Conservation (phyloP, 345 rosid genomes). For the Camelina hispida region DNA sequence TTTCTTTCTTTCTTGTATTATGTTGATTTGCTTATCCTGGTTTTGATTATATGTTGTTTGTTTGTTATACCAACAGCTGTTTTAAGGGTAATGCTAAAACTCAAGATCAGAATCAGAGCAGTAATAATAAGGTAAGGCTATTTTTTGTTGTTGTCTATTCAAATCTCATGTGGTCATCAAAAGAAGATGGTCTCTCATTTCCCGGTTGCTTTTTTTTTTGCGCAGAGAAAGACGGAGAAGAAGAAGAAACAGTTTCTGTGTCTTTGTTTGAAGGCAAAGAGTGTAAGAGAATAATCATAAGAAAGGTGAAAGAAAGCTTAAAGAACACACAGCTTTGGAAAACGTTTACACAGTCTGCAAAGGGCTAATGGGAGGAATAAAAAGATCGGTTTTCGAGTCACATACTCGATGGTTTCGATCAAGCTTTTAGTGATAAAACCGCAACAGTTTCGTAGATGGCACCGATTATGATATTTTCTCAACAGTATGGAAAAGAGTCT, state of each 20-base stretch:
- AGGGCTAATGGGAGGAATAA: constrained; percentile 33
- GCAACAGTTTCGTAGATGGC: constrained; percentile 28
- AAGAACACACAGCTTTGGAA: constrained; percentile 12
- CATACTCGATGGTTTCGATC: constrained; percentile 12
- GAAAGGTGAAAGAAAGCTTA: constrained; percentile 1
- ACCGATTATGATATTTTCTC: constrained; percentile 30
- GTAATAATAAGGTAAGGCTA: constrained; percentile 26
- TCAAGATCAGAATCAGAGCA: constrained; percentile 36
- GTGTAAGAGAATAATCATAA: constrained; percentile 35
- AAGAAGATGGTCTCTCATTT: constrained; percentile 13
- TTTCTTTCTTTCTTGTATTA: not conserved
- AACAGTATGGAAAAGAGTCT: constrained; percentile 32
- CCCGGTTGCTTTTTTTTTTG: constrained; percentile 4
- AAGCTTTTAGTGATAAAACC: constrained; percentile 35
- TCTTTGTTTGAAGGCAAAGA: constrained; percentile 41
- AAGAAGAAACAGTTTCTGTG: constrained; percentile 41
- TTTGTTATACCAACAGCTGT: constrained; percentile 29
- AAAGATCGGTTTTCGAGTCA: constrained; percentile 17
- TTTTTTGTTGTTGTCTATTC: not conserved
- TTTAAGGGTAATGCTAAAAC: constrained; percentile 32
- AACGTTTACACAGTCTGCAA: constrained; percentile 17
- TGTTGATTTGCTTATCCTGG: not conserved
- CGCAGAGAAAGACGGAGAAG: constrained; percentile 29
- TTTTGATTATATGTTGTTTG: constrained; percentile 29
- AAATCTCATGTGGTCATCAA: not conserved